A percentile compares a stretch with the other conserved stretches of the same genome.
Evolutionary conservation across 768 basidiomycete species (phyloP).

Genomic region (Leccinum disarticulatum): DNA sequence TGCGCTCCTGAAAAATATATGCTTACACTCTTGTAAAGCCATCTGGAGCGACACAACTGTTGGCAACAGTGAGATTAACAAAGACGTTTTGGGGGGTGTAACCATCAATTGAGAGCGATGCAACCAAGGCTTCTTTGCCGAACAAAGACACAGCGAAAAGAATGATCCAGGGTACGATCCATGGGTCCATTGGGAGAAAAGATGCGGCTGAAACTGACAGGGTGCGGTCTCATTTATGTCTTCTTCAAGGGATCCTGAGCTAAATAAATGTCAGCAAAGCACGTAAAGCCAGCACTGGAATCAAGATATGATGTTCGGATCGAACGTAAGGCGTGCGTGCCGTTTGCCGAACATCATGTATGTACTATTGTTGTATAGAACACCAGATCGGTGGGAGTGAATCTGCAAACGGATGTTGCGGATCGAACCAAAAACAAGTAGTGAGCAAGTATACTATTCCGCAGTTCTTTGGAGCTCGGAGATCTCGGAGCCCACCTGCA

Average conservation of each 20-base stretch:
- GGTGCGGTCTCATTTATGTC: neutral
- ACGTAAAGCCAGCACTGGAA: neutral
- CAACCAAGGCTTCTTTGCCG: neutral
- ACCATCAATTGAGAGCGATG: neutral
- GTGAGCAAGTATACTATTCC: neutral
- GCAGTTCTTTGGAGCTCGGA: neutral
- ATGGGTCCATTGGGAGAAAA: neutral
- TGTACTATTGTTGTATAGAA: neutral
- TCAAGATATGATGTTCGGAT: neutral
- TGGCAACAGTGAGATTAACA: constrained; percentile 1
- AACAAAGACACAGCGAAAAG: neutral
- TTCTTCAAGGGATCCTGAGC: neutral
- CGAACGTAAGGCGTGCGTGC: neutral
- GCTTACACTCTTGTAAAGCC: constrained; percentile 15
- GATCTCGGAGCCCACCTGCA: neutral
- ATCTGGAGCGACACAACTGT: constrained; percentile 13
- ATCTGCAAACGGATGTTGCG: neutral
- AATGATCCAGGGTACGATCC: neutral
- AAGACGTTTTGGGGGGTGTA: neutral
- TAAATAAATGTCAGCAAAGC: neutral
- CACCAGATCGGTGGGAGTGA: neutral
- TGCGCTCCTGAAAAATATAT: no score
- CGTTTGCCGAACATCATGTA: neutral
- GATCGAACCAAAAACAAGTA: neutral
- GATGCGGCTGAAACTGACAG: neutral